These are phyloP conservation scores for Pyrenopolyporus hunteri DNA, from an alignment of 495 filamentous ascomycete species.

Conservation along the genomic window DNA sequence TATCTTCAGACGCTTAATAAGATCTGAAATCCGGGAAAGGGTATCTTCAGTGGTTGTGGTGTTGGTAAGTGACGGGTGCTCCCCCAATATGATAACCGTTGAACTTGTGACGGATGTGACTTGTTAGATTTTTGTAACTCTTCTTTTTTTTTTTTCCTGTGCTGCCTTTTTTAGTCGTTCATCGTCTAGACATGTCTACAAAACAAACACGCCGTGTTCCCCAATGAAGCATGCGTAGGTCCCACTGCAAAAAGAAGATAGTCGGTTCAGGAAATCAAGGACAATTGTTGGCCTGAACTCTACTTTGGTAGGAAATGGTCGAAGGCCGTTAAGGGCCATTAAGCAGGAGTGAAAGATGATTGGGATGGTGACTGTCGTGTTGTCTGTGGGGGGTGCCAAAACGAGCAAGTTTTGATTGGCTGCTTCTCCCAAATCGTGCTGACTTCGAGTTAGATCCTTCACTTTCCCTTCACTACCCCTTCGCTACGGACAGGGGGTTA, in stretches of 20 bases:
- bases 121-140: conserved; percentile 13
- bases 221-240: conserved; percentile 25
- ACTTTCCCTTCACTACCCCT: conserved; percentile 18
- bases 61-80: conserved; percentile 7
- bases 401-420: conserved; percentile 63
- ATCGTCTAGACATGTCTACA: background rate
- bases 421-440: conserved; percentile 33
- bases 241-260: conserved; percentile 23
- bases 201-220: conserved; percentile 1
- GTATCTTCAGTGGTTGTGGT: background rate
- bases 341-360: conserved; percentile 38
- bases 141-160: background rate
- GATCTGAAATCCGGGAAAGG: background rate
- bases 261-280: conserved; percentile 22
- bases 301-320: conserved; percentile 9
- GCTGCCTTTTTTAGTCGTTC: background rate
- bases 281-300: conserved; percentile 15
- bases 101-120: conserved; percentile 5
- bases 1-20: background rate
- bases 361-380: conserved; percentile 44
- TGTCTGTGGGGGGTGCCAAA: conserved; percentile 47
- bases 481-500: conserved; percentile 24
- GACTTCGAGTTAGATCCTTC: conserved; percentile 38
- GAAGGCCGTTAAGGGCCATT: conserved; percentile 17
- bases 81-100: conserved; percentile 11